phyloP scores from a whole-genome alignment of 352 stramenopile genomes.

The Globisporangium rhizosaccharum region DNA sequence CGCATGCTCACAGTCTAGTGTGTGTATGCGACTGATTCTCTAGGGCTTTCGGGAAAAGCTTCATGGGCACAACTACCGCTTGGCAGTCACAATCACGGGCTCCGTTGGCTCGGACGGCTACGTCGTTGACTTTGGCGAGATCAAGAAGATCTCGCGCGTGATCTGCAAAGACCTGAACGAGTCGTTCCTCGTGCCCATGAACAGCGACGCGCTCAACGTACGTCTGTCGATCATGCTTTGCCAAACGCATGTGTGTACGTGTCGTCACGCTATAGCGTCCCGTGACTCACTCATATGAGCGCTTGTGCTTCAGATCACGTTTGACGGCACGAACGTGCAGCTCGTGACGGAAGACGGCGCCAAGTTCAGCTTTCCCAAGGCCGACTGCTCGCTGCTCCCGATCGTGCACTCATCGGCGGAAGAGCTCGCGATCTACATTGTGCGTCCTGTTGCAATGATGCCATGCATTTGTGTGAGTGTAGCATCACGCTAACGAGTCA shows the following conservation, averaged over 20 bases:
- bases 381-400: conserved; percentile 94
- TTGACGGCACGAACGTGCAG: conserved; percentile 82
- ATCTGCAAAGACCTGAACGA: conserved; percentile 97
- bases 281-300: neutral
- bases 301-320: conserved; percentile 45
- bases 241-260: neutral
- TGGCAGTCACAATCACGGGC: conserved; percentile 89
- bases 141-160: conserved; percentile 93
- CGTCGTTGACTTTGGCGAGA: conserved; percentile 96
- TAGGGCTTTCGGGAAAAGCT: conserved; percentile 95
- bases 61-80: conserved; percentile 97
- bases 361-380: conserved; percentile 92
- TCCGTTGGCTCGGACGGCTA: conserved; percentile 92
- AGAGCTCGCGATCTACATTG: conserved; percentile 94
- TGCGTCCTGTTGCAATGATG: conserved; percentile 26
- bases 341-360: conserved; percentile 94
- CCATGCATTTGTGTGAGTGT: neutral
- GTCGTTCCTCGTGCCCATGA: conserved; percentile 95
- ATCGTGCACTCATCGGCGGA: conserved; percentile 97
- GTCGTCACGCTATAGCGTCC: neutral
- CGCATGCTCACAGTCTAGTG: no score
- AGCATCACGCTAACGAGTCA: neutral
- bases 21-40: conserved; percentile 7
- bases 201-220: conserved; percentile 91
- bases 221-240: neutral